Percentiles rank a stretch among this genome's conserved stretches.
Evolutionary conservation across 495 filamentous ascomycete genomes (phyloP).

Genomic region (Trichocladium uniseriatum): DNA sequence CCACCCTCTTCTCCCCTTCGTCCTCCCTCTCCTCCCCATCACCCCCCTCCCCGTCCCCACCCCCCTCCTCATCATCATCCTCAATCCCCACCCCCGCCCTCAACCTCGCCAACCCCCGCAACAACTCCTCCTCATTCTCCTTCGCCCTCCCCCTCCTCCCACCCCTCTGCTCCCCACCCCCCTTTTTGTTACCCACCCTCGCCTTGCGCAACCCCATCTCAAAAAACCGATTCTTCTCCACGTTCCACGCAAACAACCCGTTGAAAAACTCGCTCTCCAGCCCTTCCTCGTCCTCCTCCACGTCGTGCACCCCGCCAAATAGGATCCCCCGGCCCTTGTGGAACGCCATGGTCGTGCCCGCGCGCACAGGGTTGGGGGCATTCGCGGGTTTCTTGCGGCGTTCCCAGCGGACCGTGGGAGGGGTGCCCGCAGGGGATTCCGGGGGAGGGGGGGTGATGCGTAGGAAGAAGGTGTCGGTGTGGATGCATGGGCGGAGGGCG

Average conservation of each 20-base stretch:
- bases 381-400: constrained; percentile 86
- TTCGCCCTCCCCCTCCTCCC: constrained; percentile 58
- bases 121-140: constrained; percentile 81
- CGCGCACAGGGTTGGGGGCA: constrained; percentile 69
- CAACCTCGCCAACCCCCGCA: constrained; percentile 73
- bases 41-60: constrained; percentile 32
- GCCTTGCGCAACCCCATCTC: constrained; percentile 67
- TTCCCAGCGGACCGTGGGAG: constrained; percentile 79
- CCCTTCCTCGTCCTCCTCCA: constrained; percentile 87
- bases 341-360: constrained; percentile 81
- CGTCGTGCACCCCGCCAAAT: constrained; percentile 92
- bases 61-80: constrained; percentile 32
- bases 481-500: constrained; percentile 73
- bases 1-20: constrained; percentile 39
- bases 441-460: constrained; percentile 62
- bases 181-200: constrained; percentile 14
- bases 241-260: constrained; percentile 77
- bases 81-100: constrained; percentile 24
- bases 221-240: constrained; percentile 91
- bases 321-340: constrained; percentile 87
- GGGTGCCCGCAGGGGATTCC: constrained; percentile 50
- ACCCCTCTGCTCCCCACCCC: constrained; percentile 47
- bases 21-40: constrained; percentile 32
- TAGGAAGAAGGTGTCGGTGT: constrained; percentile 92
- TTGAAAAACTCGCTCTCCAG: constrained; percentile 97